Percentiles rank a stretch among this genome's conserved stretches.
These are phyloP conservation scores for Pascua sp. DNA, from an alignment of 1,284 basidiomycete genomes.

Conservation along the genomic window DNA sequence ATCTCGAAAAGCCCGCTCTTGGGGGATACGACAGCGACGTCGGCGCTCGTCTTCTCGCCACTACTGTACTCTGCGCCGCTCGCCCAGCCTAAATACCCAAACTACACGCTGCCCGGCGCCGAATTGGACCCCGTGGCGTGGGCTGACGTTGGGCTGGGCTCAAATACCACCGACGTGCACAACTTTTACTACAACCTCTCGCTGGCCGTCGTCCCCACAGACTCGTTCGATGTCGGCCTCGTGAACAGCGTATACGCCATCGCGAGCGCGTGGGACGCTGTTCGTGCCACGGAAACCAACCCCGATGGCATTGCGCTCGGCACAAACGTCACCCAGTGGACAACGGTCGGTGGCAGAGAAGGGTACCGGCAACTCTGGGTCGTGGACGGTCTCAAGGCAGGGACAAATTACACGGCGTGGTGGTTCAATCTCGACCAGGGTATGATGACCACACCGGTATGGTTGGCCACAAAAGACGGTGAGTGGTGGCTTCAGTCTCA, in stretches of 20 bases:
- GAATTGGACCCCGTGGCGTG: constrained; percentile 49
- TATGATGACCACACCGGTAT: constrained; percentile 36
- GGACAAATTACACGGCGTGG: constrained; percentile 47
- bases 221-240: constrained; percentile 13
- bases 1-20: constrained; percentile 48
- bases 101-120: constrained; percentile 69
- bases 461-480: constrained; percentile 46
- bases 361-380: constrained; percentile 38
- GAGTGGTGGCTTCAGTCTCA: constrained; percentile 4
- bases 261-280: not conserved
- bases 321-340: constrained; percentile 22
- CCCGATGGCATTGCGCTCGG: not conserved
- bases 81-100: constrained; percentile 63
- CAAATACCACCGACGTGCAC: no score
- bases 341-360: constrained; percentile 22
- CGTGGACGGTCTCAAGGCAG: constrained; percentile 24
- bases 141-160: no score
- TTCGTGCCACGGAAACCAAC: constrained; percentile 13
- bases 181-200: no score
- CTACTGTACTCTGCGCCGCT: constrained; percentile 51
- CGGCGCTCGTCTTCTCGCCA: constrained; percentile 72
- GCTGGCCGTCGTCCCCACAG: no score
- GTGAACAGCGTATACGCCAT: not conserved
- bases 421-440: constrained; percentile 12
- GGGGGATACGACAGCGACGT: constrained; percentile 71